phyloP scores from a whole-genome alignment of 1,284 basidiomycete genomes.

The Bondarzewia mesenterica region DNA sequence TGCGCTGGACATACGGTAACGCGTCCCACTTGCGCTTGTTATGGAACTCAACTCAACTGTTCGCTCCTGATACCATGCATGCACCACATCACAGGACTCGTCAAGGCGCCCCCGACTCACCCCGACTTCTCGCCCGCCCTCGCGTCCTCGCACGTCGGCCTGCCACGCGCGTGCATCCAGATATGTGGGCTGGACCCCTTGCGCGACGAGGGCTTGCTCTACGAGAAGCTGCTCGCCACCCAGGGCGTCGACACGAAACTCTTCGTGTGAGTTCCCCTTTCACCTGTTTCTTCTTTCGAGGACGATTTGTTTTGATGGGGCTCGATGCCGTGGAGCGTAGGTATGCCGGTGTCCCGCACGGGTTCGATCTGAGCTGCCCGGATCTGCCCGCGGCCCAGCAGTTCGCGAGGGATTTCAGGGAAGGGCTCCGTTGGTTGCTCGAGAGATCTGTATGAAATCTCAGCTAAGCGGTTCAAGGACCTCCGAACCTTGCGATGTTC shows the following conservation, averaged over 20 bases:
- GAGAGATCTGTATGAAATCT: too few species aligned
- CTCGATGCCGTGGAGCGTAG: too few species aligned
- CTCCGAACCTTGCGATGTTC: too few species aligned
- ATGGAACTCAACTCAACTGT: too few species aligned
- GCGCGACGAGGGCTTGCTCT: constrained; percentile 1
- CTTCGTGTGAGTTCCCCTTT: neutral
- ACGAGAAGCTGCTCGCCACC: neutral
- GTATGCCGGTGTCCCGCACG: neutral
- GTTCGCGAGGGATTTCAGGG: neutral
- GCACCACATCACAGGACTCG: neutral
- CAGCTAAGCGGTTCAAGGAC: too few species aligned
- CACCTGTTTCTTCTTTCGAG: neutral
- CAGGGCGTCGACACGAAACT: neutral
- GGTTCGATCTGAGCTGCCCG: neutral
- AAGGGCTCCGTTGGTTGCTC: neutral
- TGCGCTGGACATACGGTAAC: neutral
- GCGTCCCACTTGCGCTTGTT: neutral
- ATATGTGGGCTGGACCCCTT: constrained; percentile 1
- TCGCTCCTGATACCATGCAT: too few species aligned
- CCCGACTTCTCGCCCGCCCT: neutral
- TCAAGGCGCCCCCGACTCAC: neutral
- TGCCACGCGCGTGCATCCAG: neutral
- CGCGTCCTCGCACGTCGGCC: neutral
- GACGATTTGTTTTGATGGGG: too few species aligned
- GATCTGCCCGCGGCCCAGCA: neutral